Evolutionary conservation across 2,329 filamentous ascomycete genomes (phyloP).

Genomic region (Paraphaeosphaeria minitans): DNA sequence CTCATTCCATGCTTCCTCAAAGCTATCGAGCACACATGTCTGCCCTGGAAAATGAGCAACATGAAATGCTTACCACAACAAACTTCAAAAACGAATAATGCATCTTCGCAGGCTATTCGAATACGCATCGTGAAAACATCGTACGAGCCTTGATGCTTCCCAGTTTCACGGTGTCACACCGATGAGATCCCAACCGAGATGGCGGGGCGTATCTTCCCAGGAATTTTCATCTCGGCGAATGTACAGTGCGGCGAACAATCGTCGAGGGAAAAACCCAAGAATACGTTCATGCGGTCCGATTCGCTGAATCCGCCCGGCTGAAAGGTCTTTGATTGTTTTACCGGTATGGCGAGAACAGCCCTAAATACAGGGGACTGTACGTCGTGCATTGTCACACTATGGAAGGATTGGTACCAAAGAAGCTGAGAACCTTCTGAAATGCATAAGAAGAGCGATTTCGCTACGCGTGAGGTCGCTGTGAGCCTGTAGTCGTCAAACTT

Average conservation of each 20-base stretch:
- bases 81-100: too few relatives aligned
- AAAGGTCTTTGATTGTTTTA: slow-evolving; percentile 15
- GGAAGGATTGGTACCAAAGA: slow-evolving; percentile 8
- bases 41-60: background rate
- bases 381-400: slow-evolving; percentile 15
- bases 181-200: slow-evolving; percentile 2
- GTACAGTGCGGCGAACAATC: slow-evolving; percentile 3
- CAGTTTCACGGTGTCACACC: background rate
- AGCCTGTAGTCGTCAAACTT: background rate
- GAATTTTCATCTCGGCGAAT: background rate
- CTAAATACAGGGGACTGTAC: slow-evolving; percentile 17
- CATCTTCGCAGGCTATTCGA: too few relatives aligned
- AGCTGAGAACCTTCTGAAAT: background rate
- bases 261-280: slow-evolving; percentile 4
- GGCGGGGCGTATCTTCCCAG: slow-evolving; percentile 13
- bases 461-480: background rate
- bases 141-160: too few relatives aligned
- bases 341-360: slow-evolving; percentile 15
- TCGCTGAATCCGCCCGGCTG: slow-evolving; percentile 11
- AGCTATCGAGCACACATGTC: background rate
- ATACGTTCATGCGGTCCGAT: background rate
- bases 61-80: background rate
- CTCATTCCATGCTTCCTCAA: background rate
- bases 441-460: background rate
- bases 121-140: too few relatives aligned